Base-by-base conservation (phyloP, 2,329 filamentous ascomycete species). In the Teratosphaeria gauchensis region DNA sequence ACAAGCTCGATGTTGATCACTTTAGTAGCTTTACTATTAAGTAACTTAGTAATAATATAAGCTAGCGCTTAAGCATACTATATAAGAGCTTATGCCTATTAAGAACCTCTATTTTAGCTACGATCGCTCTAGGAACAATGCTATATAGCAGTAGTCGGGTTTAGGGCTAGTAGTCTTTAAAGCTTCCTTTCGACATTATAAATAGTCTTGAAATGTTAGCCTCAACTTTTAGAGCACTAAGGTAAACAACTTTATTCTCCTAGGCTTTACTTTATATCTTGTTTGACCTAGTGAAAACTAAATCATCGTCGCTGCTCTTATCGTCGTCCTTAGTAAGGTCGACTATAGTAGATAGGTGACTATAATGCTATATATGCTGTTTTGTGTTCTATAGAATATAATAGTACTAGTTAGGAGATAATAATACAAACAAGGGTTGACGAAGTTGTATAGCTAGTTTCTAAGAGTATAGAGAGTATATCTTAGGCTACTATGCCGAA, bases 91-190 rank as follows among this genome's bases (percentile, higher is more conserved):
- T n/a, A n/a, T n/a, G n/a, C n/a, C n/a, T n/a, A n/a, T n/a, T n/a
- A n/a, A n/a, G n/a, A n/a, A n/a, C n/a, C n/a, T n/a, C n/a, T n/a
- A n/a, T n/a, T n/a, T n/a, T n/a, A n/a, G n/a, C n/a, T n/a, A n/a
- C n/a, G n/a, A n/a, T n/a, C n/a, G n/a, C n/a, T n/a, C n/a, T n/a
- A n/a, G 33, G 7, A 52, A 59, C 48, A 56, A n/a, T n/a, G n/a
- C 79, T 77, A 51, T 88, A 79, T 61, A 94, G 78, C 0, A 84
- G 77, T 33, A 95, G 81, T 69, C 88, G 92, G 66, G 94, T 87
- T 14, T 82, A 77, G 2, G 90, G 89, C 82, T 88, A 91, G 16
- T 48, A 56, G 5, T 63, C 58, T 32, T 58, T 63, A 14, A 56
- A 1, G 31, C 59, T n/a, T 54, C 61, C 8, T 55, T 54, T 11